phyloP scores from a whole-genome alignment of 2,329 filamentous ascomycete genomes.

The Epichloe gansuensis region DNA sequence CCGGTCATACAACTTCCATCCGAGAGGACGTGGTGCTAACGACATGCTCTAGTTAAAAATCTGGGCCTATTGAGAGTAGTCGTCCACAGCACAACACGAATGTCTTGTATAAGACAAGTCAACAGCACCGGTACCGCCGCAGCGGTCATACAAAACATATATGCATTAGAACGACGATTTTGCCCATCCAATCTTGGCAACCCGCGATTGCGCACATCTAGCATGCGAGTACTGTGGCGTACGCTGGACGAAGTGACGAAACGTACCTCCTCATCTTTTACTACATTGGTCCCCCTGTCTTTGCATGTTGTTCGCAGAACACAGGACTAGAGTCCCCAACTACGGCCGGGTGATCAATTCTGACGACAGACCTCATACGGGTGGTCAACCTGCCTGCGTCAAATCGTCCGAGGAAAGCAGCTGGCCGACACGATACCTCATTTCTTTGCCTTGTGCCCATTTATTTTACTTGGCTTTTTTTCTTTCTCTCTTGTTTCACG shows the following conservation, averaged over 20 bases:
- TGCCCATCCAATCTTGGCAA: conserved; percentile 17
- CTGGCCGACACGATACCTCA: conserved; percentile 25
- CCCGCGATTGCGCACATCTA: conserved; percentile 17
- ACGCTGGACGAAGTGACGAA: conserved; percentile 30
- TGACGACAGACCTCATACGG: conserved; percentile 12
- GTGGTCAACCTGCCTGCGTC: conserved; percentile 13
- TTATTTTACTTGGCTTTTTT: conserved; percentile 6
- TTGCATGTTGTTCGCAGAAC: conserved; percentile 2
- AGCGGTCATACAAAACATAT: conserved; percentile 13
- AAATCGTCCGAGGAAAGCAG: conserved; percentile 14
- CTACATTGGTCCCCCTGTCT: conserved; percentile 10
- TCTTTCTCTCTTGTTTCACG: conserved; percentile 5
- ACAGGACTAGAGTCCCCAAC: background rate
- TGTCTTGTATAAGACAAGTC: conserved; percentile 17
- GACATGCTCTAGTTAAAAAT: conserved; percentile 57
- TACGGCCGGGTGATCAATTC: background rate
- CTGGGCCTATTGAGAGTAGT: conserved; percentile 58
- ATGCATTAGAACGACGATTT: conserved; percentile 20
- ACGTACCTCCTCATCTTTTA: conserved; percentile 21
- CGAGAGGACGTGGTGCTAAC: conserved; percentile 4
- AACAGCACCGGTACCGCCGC: conserved; percentile 17
- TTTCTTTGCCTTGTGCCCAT: conserved; percentile 14
- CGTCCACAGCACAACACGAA: conserved; percentile 12
- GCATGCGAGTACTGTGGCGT: conserved; percentile 24
- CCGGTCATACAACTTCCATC: background rate